These are phyloP conservation scores for Leptographium radiaticola DNA, from an alignment of 2,329 filamentous ascomycete species.

Conservation along the genomic window DNA sequence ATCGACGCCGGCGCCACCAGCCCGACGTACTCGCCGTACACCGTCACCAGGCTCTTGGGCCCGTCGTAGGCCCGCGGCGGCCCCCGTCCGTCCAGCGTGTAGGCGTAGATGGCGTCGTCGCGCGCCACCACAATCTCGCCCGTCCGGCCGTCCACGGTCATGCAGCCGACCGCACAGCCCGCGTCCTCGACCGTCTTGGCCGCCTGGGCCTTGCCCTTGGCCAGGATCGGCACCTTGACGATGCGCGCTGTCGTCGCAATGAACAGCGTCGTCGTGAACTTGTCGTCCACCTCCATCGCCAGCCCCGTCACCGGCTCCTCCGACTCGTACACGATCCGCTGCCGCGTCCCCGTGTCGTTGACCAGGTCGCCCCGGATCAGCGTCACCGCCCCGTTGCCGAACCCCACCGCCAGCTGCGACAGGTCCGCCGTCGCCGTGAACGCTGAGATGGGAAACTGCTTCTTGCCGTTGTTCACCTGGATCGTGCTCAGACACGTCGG, in stretches of 20 bases:
- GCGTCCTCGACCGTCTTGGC: slow-evolving; percentile 79
- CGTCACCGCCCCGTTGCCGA: slow-evolving; percentile 88
- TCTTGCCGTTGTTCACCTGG: slow-evolving; percentile 75
- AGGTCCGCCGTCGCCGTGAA: slow-evolving; percentile 81
- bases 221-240: slow-evolving; percentile 73
- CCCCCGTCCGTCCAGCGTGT: slow-evolving; percentile 71
- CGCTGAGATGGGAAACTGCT: slow-evolving; percentile 89
- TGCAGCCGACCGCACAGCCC: slow-evolving; percentile 88
- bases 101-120: slow-evolving; percentile 93
- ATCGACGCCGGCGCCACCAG: slow-evolving; percentile 63
- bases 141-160: slow-evolving; percentile 69
- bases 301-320: slow-evolving; percentile 93
- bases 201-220: slow-evolving; percentile 78
- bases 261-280: slow-evolving; percentile 68
- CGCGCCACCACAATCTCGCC: slow-evolving; percentile 84
- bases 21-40: slow-evolving; percentile 76
- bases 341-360: slow-evolving; percentile 86
- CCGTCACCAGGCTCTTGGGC: slow-evolving; percentile 67
- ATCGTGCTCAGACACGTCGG: slow-evolving; percentile 82
- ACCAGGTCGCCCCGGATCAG: slow-evolving; percentile 89
- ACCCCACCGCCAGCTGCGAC: slow-evolving; percentile 86
- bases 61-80: slow-evolving; percentile 86
- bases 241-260: slow-evolving; percentile 85
- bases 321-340: slow-evolving; percentile 90
- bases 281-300: slow-evolving; percentile 52